These are phyloP conservation scores for Neurospora africana DNA, from an alignment of 495 filamentous ascomycete genomes.

Conservation along the genomic window DNA sequence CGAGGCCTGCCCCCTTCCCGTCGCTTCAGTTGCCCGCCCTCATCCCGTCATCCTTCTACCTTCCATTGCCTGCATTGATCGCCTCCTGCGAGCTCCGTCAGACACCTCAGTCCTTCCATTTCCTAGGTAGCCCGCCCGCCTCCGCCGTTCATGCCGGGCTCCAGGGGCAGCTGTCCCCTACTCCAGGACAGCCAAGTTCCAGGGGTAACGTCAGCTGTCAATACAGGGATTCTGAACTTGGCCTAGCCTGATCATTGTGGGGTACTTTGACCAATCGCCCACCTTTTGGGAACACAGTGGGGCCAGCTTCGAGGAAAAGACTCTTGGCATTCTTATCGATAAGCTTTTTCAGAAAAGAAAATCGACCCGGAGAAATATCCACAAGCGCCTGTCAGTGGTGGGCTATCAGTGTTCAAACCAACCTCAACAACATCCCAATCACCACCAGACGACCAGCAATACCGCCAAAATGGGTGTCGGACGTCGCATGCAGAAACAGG, in stretches of 20 bases:
- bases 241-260: background rate
- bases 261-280: background rate
- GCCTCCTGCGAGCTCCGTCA: background rate
- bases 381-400: background rate
- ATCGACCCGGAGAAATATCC: background rate
- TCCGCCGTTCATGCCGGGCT: background rate
- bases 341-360: conserved; percentile 1
- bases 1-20: background rate
- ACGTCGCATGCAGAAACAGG: conserved; percentile 93
- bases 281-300: background rate
- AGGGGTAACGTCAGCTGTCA: background rate
- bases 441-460: conserved; percentile 6
- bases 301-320: background rate
- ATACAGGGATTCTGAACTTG: background rate
- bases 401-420: background rate
- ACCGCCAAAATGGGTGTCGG: conserved; percentile 65
- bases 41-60: background rate
- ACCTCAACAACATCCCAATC: background rate
- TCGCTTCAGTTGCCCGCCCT: background rate
- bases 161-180: background rate
- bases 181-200: background rate
- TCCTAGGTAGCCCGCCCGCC: background rate
- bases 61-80: background rate
- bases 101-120: background rate
- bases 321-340: background rate